Evolutionary conservation across 2,329 filamentous ascomycete genomes (phyloP).

Genomic region (Diplodia corticola): DNA sequence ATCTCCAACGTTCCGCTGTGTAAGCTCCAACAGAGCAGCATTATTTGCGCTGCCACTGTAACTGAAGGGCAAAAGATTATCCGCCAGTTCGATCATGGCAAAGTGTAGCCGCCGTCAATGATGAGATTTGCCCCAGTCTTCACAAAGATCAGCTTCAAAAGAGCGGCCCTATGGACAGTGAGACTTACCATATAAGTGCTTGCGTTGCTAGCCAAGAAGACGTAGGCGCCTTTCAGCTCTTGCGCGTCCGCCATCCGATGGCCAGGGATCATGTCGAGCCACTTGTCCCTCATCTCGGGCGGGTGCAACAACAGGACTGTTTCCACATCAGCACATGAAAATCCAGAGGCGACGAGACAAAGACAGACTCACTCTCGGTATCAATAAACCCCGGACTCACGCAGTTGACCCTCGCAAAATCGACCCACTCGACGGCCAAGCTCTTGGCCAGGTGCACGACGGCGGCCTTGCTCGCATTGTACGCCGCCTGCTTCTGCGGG

Average conservation of each 20-base stretch:
- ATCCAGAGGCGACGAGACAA: neutral
- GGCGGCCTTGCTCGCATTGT: constrained; percentile 28
- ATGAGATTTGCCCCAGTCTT: constrained; percentile 18
- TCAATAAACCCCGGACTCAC: constrained; percentile 21
- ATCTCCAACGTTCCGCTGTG: too few species aligned
- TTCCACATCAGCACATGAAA: neutral
- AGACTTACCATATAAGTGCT: constrained; percentile 21
- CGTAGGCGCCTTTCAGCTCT: constrained; percentile 21
- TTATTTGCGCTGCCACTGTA: too few species aligned
- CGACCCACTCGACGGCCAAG: constrained; percentile 30
- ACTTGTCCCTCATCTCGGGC: constrained; percentile 15
- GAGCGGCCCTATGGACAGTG: neutral
- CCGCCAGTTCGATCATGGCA: neutral
- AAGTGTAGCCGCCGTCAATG: constrained; percentile 18
- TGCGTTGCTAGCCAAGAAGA: constrained; percentile 22
- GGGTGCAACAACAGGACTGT: constrained; percentile 14
- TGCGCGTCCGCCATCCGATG: constrained; percentile 5
- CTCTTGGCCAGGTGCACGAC: constrained; percentile 29
- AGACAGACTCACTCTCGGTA: constrained; percentile 13
- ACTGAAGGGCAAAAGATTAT: too few species aligned
- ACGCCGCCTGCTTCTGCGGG: constrained; percentile 42
- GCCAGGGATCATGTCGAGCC: constrained; percentile 20
- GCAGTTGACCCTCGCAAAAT: constrained; percentile 26
- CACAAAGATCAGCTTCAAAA: neutral
- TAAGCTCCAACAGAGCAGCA: too few species aligned